Conservation (phyloP, 2,329 filamentous ascomycete species). For the Mycosphaerelloides madeirae region DNA sequence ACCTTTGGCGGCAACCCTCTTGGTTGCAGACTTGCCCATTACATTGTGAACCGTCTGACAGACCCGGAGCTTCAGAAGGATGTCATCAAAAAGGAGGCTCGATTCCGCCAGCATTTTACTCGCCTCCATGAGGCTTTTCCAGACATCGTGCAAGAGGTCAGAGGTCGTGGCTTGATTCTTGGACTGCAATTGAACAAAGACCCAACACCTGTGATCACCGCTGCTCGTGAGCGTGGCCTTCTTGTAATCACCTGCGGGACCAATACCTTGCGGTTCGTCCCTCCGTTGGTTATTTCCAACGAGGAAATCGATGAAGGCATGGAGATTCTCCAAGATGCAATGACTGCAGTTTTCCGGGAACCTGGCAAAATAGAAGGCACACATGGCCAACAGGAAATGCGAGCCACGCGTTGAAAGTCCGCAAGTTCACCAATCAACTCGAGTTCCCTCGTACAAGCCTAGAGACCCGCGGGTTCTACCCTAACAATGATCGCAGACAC, state of each 20-base stretch:
- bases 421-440: too few relatives aligned
- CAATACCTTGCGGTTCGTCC: constrained; percentile 89
- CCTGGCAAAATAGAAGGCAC: constrained; percentile 35
- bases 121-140: constrained; percentile 60
- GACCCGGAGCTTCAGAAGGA: constrained; percentile 63
- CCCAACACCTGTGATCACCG: constrained; percentile 70
- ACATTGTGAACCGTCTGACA: constrained; percentile 74
- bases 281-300: constrained; percentile 74
- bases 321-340: constrained; percentile 66
- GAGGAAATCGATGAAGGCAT: constrained; percentile 76
- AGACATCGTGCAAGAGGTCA: constrained; percentile 67
- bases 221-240: constrained; percentile 79
- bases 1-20: constrained; percentile 93
- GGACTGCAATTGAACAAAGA: constrained; percentile 77
- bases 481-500: too few relatives aligned
- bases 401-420: constrained; percentile 9
- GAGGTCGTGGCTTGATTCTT: constrained; percentile 79
- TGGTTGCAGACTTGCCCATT: constrained; percentile 75
- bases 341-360: constrained; percentile 51
- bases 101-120: constrained; percentile 57
- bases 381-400: constrained; percentile 44
- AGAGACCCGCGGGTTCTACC: too few relatives aligned
- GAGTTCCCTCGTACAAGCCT: too few relatives aligned
- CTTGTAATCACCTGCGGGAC: constrained; percentile 88
- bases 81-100: constrained; percentile 63